Evolutionary conservation across 306 rosid species (phyloP), one percentile per base, ranked within the genome.

Genomic region (Dryas octopetala): DNA sequence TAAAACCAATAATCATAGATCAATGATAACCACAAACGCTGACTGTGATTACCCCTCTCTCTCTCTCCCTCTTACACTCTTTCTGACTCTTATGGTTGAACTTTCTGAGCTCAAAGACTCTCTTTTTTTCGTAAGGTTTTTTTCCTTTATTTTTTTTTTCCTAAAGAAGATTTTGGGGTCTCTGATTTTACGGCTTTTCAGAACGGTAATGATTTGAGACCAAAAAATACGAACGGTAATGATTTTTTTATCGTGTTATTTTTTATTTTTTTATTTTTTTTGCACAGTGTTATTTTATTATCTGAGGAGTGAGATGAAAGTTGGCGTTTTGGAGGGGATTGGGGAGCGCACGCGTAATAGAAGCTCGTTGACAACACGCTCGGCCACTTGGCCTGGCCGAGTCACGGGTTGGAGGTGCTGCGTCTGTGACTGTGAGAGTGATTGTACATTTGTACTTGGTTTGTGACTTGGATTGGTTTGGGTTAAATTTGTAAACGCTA

Each of bases 51-150:
- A 41, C 57, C 61, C 13, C 23, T 1, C 77, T 5, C 59, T 32
- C 16, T 64, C 4, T 53, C 55, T 60, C 62, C 47, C 59, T 23
- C 23, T 23, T 23, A 32, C 38, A 32, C 38, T 73, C 15, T 16
- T 61, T 12, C 5, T 23, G 7, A 2, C 50, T 40, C 48, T 32
- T 6, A 3, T 16, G n/a, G 69, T 61, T 48, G 44, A 32, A 55
- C 64, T 43, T 43, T 59, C 57, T 45, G 54, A 66, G 67, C 59
- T 45, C 58, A 54, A 26, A 75, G 80, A 46, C 70, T n/a, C 66
- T 4, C 3, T 4, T 55, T 55, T 71, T 19, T 43, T 17, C 10
- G 0, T 7, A 51, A n/a, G 0, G 40, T 12, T 15, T 67, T 13
- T 13, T 23, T 17, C 7, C 23, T 16, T 52, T 14, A n/a, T 19